Evolutionary conservation across 805 yeast species (phyloP), one percentile per base, ranked within the genome.

Genomic region (Scheffersomyces ergatensis): DNA sequence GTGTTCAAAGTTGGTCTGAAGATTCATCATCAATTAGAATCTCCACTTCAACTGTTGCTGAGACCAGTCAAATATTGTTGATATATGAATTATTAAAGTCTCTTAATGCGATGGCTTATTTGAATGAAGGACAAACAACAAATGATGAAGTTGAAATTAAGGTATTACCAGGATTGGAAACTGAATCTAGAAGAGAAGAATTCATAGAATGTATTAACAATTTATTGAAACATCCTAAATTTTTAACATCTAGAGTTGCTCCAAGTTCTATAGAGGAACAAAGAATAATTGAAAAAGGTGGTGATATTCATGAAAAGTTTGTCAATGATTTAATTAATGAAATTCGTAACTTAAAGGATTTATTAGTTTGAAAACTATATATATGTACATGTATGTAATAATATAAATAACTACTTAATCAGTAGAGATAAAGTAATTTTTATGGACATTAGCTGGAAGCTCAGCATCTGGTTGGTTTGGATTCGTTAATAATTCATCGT

Each of bases 151-250:
- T 50, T 36, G 70, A 60, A 38, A 55, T 67, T 50, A 53, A 56
- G 14, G 48, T 65, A 9, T 79, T 56, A 33, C 83, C 84, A 1
- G 90, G 89, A 0, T 61, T 85, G 36, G 89, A 84, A 42, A 70
- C 77, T 1, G 71, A 67, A 26, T 69, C 74, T 21, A 84, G 82
- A 43, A 71, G 83, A 44, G 75, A 72, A n/a, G 78, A 75, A 19
- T 74, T 90, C 45, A 65, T 72, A 3, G 78, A 73, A 33, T 78
- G 83, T 9, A 63, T 89, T 42, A 83, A 78, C 40, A 86, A 88
- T 49, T 70, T 90, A 31, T 70, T 88, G 46, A 83, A 90, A 20
- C 97, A 90, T 62, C 96, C 96, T 12, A 89, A 88, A 59, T 89
- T 82, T 50, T 65, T 90, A 45, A 74, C 85, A 4, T 77, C 90